Evolutionary conservation across 1,139 yeast species (phyloP).

Genomic region (Hyphopichia buzzinii): DNA sequence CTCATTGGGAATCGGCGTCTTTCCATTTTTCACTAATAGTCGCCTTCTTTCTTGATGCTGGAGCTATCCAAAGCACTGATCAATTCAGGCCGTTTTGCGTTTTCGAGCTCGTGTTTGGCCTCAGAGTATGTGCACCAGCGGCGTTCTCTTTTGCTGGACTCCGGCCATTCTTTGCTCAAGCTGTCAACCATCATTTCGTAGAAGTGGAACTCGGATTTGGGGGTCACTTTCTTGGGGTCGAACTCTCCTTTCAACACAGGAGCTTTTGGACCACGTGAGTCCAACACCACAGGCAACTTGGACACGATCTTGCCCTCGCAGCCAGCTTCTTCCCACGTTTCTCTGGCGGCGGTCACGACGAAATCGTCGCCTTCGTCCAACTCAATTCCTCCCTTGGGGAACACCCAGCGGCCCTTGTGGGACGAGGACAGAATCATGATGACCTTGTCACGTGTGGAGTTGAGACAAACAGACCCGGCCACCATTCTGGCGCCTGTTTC

Average conservation of each 20-base stretch:
- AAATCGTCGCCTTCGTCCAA: slow-evolving; percentile 67
- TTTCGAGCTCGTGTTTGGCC: slow-evolving; percentile 62
- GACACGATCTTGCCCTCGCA: slow-evolving; percentile 60
- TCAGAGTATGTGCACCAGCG: slow-evolving; percentile 75
- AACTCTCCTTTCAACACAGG: slow-evolving; percentile 44
- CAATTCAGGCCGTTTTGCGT: slow-evolving; percentile 67
- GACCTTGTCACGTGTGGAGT: slow-evolving; percentile 55
- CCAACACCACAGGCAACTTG: slow-evolving; percentile 65
- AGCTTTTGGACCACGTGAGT: slow-evolving; percentile 63
- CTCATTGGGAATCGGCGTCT: too few relatives aligned
- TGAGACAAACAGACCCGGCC: slow-evolving; percentile 85
- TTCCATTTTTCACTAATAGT: too few relatives aligned
- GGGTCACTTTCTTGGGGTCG: slow-evolving; percentile 41
- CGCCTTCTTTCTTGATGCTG: slow-evolving; percentile 37
- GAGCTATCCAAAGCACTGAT: slow-evolving; percentile 61
- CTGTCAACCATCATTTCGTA: slow-evolving; percentile 67
- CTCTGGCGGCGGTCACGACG: slow-evolving; percentile 67
- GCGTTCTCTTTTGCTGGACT: slow-evolving; percentile 54
- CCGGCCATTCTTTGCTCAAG: slow-evolving; percentile 74
- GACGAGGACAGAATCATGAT: slow-evolving; percentile 76
- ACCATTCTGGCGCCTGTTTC: slow-evolving; percentile 77
- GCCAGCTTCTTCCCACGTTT: slow-evolving; percentile 99
- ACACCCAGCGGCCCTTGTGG: slow-evolving; percentile 69
- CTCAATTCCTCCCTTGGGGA: slow-evolving; percentile 97
- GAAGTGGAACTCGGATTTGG: slow-evolving; percentile 80